Evolutionary conservation across 805 yeast genomes (phyloP), one percentile per base, ranked within the genome.

Genomic region (Suhomyces emberorum): DNA sequence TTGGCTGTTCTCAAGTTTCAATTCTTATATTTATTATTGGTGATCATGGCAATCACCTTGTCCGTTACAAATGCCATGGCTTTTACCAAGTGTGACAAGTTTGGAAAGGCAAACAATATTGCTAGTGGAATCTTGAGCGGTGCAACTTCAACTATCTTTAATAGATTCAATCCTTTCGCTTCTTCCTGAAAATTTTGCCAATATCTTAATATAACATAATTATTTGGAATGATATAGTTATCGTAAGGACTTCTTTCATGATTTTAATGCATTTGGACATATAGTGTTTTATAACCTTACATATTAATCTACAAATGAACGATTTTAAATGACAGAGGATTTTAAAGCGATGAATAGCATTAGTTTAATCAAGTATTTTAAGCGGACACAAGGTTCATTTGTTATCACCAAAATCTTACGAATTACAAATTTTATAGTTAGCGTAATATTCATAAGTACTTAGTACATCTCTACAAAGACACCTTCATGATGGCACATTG

Each of bases 81-180:
- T 0, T 91, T 86, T 61, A 85, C 95, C 17, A 76, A 86, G 50
- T 88, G 97, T 61, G 97, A 89, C 57, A 87, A 85, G 63, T 91
- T 89, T 62, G 87, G 95, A 33, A 83, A 79, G 54, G 95, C 95
- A 18, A 83, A 83, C 55, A 71, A 66, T 36, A 54, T 83, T 35
- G 87, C 89, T 4, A 63, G 69, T 17, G 74, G 70, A 47, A 54
- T 83, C 7, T 66, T 82, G 47, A 74, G 81, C 4, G 64, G 69
- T 26, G 72, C 81, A 17, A 62, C 80, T 1, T 69, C 73, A 23
- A 59, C 62, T 7, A 29, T 75, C 11, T 55, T 79, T 19, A 54
- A 65, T 14, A 72, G 79, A 44, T 49, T 80, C 19, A 77, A 73
- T 40, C 73, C 73, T 6, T 62, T 66, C 16, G 18, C 23, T 9